A percentile compares a stretch with the other conserved stretches of the same genome.
Conservation (phyloP, 1,284 basidiomycete species). For the Apiotrichum brassicae region DNA sequence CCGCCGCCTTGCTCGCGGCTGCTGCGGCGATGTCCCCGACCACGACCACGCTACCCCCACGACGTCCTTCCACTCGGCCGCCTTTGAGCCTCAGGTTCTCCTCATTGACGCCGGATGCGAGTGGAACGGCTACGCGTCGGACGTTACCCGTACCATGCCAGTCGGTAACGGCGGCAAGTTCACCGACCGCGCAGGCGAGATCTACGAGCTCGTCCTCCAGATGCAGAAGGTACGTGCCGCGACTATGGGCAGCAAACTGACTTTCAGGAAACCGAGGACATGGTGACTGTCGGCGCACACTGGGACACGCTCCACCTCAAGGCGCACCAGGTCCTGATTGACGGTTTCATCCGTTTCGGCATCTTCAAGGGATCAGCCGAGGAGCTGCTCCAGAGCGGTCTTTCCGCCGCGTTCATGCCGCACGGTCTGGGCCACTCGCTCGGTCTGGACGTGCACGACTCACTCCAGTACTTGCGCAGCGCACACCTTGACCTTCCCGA, state of each 20-base stretch:
- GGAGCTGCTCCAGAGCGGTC: slow-evolving; percentile 64
- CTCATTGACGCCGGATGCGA: slow-evolving; percentile 90
- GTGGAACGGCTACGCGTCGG: slow-evolving; percentile 56
- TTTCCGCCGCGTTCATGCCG: slow-evolving; percentile 80
- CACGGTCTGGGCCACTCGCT: slow-evolving; percentile 82
- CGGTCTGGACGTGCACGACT: slow-evolving; percentile 77
- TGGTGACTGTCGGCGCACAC: slow-evolving; percentile 64
- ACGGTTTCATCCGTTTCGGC: slow-evolving; percentile 72
- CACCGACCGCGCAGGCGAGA: slow-evolving; percentile 65
- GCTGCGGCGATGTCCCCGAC: slow-evolving; percentile 36
- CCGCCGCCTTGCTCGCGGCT: slow-evolving; percentile 32
- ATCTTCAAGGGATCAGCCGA: slow-evolving; percentile 65
- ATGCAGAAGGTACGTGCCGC: slow-evolving; percentile 67
- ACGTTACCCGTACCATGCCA: slow-evolving; percentile 46
- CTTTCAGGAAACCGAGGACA: slow-evolving; percentile 49
- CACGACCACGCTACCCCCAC: slow-evolving; percentile 25
- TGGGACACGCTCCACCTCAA: slow-evolving; percentile 79
- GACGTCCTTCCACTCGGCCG: slow-evolving; percentile 18
- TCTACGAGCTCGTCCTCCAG: slow-evolving; percentile 75
- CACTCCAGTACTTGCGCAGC: slow-evolving; percentile 36
- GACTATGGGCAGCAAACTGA: slow-evolving; percentile 12
- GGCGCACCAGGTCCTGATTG: slow-evolving; percentile 69
- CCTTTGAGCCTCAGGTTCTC: slow-evolving; percentile 63
- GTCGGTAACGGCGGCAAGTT: slow-evolving; percentile 83
- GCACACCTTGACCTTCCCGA: slow-evolving; percentile 28